phyloP scores from a whole-genome alignment of 306 rosid species.

The Sophora flavescens region DNA sequence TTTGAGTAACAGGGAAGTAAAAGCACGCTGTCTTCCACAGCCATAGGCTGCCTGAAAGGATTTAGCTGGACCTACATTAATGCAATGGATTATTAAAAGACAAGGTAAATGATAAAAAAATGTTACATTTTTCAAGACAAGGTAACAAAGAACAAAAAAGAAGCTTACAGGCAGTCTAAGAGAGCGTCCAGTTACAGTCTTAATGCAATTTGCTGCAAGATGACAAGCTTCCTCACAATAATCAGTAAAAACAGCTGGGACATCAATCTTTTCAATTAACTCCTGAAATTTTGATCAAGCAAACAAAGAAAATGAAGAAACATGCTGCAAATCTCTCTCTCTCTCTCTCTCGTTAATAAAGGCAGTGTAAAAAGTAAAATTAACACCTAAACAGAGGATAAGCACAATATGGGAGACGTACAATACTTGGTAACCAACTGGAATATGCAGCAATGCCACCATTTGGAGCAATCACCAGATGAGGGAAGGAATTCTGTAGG shows the following conservation, averaged over 20 bases:
- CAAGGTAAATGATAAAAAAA: not conserved
- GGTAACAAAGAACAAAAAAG: not conserved
- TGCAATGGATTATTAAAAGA: not conserved
- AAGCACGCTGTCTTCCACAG: constrained; percentile 72
- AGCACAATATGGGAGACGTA: constrained; percentile 50
- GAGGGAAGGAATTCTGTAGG: constrained; percentile 71
- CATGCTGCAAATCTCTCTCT: not conserved
- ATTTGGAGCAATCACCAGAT: constrained; percentile 85
- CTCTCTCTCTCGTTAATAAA: not conserved
- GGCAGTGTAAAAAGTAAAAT: not conserved
- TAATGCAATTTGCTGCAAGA: constrained; percentile 80
- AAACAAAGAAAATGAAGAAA: constrained; percentile 33
- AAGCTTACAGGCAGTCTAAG: constrained; percentile 69
- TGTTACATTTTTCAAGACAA: constrained; percentile 3
- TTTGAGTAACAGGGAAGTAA: constrained; percentile 92
- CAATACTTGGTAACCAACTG: constrained; percentile 90
- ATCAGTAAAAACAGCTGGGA: constrained; percentile 79
- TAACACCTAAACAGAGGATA: constrained; percentile 8
- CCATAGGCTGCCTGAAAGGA: constrained; percentile 91
- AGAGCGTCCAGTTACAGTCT: constrained; percentile 59
- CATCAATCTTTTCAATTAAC: constrained; percentile 60
- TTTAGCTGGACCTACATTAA: constrained; percentile 82
- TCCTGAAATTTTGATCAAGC: constrained; percentile 57
- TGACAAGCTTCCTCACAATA: constrained; percentile 98
- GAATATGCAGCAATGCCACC: constrained; percentile 90